Conservation (phyloP, 306 rosid species). For the Castanopsis chinensis region DNA sequence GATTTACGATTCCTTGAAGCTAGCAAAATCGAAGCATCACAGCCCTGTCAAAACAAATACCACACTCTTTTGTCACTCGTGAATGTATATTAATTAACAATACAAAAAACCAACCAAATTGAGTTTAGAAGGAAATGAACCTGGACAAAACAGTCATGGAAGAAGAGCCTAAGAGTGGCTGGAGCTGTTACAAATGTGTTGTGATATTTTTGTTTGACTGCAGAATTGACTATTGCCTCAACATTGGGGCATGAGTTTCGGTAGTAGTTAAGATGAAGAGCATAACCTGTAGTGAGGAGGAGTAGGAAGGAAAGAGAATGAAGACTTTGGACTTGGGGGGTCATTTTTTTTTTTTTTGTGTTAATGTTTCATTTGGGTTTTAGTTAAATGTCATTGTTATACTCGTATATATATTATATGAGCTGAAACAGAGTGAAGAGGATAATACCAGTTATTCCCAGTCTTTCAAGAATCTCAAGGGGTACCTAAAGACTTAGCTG, state of each 20-base stretch:
- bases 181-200: slow-evolving; percentile 77
- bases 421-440: too few species aligned
- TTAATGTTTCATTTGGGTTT: background rate
- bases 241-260: slow-evolving; percentile 65
- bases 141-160: slow-evolving; percentile 86
- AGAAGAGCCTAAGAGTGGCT: slow-evolving; percentile 82
- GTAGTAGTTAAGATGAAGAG: slow-evolving; percentile 50
- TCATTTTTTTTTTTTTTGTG: slow-evolving; percentile 35
- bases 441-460: too few species aligned
- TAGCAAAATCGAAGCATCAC: slow-evolving; percentile 88
- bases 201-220: slow-evolving; percentile 56
- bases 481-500: too few species aligned
- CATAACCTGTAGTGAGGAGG: slow-evolving; percentile 19
- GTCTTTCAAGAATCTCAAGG: too few species aligned
- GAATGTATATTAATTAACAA: too few species aligned
- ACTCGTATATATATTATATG: too few species aligned
- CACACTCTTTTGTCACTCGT: background rate
- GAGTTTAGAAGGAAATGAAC: slow-evolving; percentile 22
- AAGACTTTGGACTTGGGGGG: slow-evolving; percentile 1
- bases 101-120: background rate
- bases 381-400: background rate
- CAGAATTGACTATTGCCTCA: slow-evolving; percentile 59
- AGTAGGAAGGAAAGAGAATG: slow-evolving; percentile 32
- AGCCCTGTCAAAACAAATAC: slow-evolving; percentile 50
- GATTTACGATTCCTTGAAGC: slow-evolving; percentile 44